These are phyloP conservation scores for Monosporascus sp. DNA, from an alignment of 2,329 filamentous ascomycete genomes.

Conservation along the genomic window DNA sequence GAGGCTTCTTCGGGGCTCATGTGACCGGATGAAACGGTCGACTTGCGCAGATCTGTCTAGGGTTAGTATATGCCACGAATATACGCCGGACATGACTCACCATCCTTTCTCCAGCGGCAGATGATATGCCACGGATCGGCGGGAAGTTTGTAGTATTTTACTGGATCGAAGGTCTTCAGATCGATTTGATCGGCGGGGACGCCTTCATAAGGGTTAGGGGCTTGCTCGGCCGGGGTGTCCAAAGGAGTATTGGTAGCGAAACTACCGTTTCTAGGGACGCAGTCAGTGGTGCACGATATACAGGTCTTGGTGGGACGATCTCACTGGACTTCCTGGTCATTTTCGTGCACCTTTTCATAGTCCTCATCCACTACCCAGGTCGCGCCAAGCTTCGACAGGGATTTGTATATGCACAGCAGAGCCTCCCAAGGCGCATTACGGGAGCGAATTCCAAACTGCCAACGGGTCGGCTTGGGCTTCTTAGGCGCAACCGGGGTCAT, in stretches of 20 bases:
- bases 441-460: constrained; percentile 97
- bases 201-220: constrained; percentile 22
- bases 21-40: constrained; percentile 22
- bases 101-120: constrained; percentile 80
- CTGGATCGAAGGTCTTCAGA: constrained; percentile 40
- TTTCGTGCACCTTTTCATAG: constrained; percentile 42
- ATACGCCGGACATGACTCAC: constrained; percentile 53
- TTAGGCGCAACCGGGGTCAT: constrained; percentile 62
- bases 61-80: constrained; percentile 30
- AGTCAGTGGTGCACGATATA: constrained; percentile 1
- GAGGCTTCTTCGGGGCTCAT: constrained; percentile 28
- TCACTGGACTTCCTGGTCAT: constrained; percentile 36
- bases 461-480: constrained; percentile 77
- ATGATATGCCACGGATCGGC: constrained; percentile 94
- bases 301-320: constrained; percentile 14
- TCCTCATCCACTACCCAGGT: constrained; percentile 73
- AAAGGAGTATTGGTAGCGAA: constrained; percentile 11
- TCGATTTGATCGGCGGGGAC: constrained; percentile 24
- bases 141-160: constrained; percentile 72
- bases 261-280: not conserved
- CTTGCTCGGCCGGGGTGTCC: constrained; percentile 7
- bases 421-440: constrained; percentile 93
- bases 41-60: constrained; percentile 33
- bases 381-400: constrained; percentile 79
- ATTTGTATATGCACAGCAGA: constrained; percentile 91